Percentiles rank a stretch among this genome's conserved stretches.
phyloP scores from a whole-genome alignment of 1,139 yeast genomes.

The Magnusiomyces tetraspermus region DNA sequence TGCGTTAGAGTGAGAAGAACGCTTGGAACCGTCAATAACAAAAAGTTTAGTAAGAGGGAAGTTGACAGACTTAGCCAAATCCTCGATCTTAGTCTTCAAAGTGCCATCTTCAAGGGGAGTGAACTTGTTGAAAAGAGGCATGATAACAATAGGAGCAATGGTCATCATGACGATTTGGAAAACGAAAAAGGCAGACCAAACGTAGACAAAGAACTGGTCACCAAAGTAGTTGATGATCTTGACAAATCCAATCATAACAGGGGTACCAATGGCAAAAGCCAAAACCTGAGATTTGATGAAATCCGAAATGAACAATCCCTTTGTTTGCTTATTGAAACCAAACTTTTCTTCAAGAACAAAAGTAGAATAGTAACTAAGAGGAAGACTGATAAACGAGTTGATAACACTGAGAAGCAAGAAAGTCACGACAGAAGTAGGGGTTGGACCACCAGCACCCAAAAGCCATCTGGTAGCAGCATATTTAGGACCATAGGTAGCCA shows the following conservation, averaged over 20 bases:
- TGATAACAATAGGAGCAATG: conserved; percentile 70
- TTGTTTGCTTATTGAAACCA: conserved; percentile 84
- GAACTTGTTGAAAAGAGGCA: conserved; percentile 85
- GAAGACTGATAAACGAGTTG: conserved; percentile 49
- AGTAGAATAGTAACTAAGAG: conserved; percentile 59
- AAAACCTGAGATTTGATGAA: conserved; percentile 51
- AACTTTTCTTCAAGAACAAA: conserved; percentile 86
- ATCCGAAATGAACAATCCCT: conserved; percentile 63
- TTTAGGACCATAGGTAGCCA: conserved; percentile 31
- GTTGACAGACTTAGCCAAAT: conserved; percentile 59
- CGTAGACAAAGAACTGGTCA: conserved; percentile 67
- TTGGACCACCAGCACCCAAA: conserved; percentile 24
- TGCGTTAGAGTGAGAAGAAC: conserved; percentile 94
- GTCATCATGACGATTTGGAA: conserved; percentile 65
- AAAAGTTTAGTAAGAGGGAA: conserved; percentile 81
- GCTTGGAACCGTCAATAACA: conserved; percentile 90
- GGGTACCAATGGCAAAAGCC: conserved; percentile 53
- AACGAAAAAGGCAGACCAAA: conserved; percentile 59
- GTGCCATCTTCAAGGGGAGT: conserved; percentile 89
- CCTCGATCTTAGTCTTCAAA: conserved; percentile 70
- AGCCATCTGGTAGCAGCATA: conserved; percentile 19
- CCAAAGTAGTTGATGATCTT: conserved; percentile 76
- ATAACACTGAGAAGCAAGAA: conserved; percentile 42
- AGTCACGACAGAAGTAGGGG: conserved; percentile 46
- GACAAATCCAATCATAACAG: conserved; percentile 63